These are phyloP conservation scores for Gaeumannomyces sp. DNA, from an alignment of 2,329 filamentous ascomycete species.

Conservation along the genomic window DNA sequence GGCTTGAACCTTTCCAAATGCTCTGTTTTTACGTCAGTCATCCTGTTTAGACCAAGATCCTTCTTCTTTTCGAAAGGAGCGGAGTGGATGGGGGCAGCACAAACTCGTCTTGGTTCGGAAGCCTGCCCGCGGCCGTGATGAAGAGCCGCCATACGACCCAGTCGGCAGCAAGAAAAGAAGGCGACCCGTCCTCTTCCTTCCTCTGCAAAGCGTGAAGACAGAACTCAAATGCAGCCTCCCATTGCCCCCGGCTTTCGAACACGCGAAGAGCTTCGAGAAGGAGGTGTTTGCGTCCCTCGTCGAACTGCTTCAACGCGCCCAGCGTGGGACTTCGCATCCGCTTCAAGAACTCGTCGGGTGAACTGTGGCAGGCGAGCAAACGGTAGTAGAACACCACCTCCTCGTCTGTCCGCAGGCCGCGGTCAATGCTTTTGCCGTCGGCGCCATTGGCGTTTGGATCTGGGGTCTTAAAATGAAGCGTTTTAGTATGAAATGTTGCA, in stretches of 20 bases:
- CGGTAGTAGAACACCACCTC: constrained; percentile 45
- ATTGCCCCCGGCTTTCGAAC: constrained; percentile 33
- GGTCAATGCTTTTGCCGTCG: constrained; percentile 14
- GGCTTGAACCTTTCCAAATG: constrained; percentile 21
- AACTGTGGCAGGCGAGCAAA: constrained; percentile 37
- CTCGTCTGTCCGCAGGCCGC: constrained; percentile 39
- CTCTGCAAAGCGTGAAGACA: constrained; percentile 37
- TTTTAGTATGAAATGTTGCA: constrained; percentile 7
- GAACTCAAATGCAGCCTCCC: constrained; percentile 35
- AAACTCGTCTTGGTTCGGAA: constrained; percentile 21
- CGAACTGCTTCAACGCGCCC: constrained; percentile 38
- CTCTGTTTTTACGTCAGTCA: neutral
- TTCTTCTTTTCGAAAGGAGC: neutral
- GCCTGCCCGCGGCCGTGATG: constrained; percentile 24
- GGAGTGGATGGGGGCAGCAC: neutral
- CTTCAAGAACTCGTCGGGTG: constrained; percentile 33
- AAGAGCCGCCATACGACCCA: constrained; percentile 29
- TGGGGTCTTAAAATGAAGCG: constrained; percentile 16
- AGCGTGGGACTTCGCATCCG: constrained; percentile 32
- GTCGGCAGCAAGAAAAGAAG: constrained; percentile 40
- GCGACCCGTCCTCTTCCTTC: constrained; percentile 29
- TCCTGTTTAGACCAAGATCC: neutral
- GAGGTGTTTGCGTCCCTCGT: constrained; percentile 39
- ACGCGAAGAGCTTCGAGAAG: constrained; percentile 34
- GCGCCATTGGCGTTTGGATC: constrained; percentile 15